These are phyloP conservation scores for Astrephomene gubernaculifera DNA, from an alignment of 139 green algal genomes.

Conservation along the genomic window DNA sequence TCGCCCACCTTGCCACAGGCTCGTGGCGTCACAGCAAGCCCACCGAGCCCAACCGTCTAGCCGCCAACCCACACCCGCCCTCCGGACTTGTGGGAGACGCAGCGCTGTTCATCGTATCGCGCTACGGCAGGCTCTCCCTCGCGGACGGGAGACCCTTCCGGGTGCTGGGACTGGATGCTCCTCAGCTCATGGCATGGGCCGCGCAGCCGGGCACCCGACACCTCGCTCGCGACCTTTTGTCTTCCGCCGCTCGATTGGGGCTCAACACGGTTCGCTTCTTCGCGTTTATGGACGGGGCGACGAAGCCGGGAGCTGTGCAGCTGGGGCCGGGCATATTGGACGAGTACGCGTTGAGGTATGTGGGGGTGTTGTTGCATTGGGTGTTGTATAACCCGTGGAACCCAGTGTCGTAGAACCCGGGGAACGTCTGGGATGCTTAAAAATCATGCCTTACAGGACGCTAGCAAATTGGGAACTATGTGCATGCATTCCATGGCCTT, in stretches of 20 bases:
- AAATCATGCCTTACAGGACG: too few species aligned
- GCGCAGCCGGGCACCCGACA: background rate
- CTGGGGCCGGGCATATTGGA: conserved; percentile 29
- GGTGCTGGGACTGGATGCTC: conserved; percentile 8
- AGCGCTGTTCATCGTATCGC: conserved; percentile 22
- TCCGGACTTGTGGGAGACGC: conserved; percentile 2
- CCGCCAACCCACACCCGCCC: background rate
- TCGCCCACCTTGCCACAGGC: conserved; percentile 15
- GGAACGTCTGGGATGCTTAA: too few species aligned
- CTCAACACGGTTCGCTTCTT: conserved; percentile 53
- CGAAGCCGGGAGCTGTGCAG: conserved; percentile 6
- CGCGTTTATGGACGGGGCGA: conserved; percentile 45
- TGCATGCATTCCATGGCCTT: too few species aligned
- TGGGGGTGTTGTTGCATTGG: too few species aligned
- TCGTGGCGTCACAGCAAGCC: conserved; percentile 45
- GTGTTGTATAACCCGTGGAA: too few species aligned
- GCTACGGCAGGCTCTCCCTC: conserved; percentile 8
- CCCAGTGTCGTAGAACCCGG: too few species aligned
- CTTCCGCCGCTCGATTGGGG: background rate
- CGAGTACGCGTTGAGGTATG: conserved; percentile 7
- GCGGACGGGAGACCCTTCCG: conserved; percentile 21
- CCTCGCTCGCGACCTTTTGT: conserved; percentile 4
- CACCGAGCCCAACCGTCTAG: conserved; percentile 9
- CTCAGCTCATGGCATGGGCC: conserved; percentile 26
- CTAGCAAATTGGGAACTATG: too few species aligned